These are phyloP conservation scores for Pelargonium fulgidum DNA, from an alignment of 441 rosid species.

Conservation along the genomic window DNA sequence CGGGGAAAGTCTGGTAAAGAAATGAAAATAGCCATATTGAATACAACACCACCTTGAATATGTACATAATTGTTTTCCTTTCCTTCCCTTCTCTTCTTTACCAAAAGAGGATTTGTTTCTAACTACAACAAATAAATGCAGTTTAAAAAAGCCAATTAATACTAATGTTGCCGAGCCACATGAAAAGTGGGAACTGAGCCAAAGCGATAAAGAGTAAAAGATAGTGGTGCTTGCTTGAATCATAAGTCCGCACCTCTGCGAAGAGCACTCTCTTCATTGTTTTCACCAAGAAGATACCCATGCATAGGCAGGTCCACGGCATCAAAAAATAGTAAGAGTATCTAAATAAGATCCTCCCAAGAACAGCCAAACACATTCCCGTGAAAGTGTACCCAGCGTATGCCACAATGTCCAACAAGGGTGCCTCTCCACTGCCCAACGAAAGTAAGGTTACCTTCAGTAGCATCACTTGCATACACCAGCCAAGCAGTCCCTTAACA, in stretches of 20 bases:
- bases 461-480: conserved; percentile 74
- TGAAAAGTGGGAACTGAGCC: conserved; percentile 72
- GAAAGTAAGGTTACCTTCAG: conserved; percentile 73
- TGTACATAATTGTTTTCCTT: conserved; percentile 4
- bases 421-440: conserved; percentile 78
- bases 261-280: conserved; percentile 83
- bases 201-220: conserved; percentile 74
- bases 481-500: conserved; percentile 75
- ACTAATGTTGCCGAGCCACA: conserved; percentile 84
- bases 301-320: conserved; percentile 75
- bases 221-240: conserved; percentile 77
- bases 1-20: no score
- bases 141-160: conserved; percentile 50
- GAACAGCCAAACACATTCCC: conserved; percentile 56
- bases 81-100: background rate
- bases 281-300: conserved; percentile 78
- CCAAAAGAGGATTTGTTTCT: conserved; percentile 18
- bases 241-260: conserved; percentile 69
- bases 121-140: conserved; percentile 23
- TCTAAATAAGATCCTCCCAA: conserved; percentile 54
- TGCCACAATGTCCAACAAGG: conserved; percentile 79
- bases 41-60: conserved; percentile 5
- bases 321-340: conserved; percentile 69
- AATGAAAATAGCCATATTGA: background rate
- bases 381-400: conserved; percentile 79